Evolutionary conservation across 805 yeast genomes (phyloP).

Genomic region (Ogataea kodamae): DNA sequence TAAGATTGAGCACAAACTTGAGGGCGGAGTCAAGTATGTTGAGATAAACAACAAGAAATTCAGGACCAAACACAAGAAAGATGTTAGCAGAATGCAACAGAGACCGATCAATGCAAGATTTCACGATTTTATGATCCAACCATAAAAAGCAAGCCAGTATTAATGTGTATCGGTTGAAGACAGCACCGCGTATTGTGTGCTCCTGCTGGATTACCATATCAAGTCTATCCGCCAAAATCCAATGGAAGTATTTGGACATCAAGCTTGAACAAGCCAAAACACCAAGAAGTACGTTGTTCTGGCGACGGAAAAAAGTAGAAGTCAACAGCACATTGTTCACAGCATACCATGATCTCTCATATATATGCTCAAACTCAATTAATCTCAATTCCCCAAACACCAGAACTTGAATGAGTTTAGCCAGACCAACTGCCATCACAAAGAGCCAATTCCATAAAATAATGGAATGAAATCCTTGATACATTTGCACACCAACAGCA

Average conservation of each 20-base stretch:
- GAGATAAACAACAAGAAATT: conserved; percentile 61
- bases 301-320: conserved; percentile 49
- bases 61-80: conserved; percentile 69
- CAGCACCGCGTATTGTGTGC: conserved; percentile 6
- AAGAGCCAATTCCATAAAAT: conserved; percentile 44
- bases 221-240: conserved; percentile 56
- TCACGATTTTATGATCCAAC: conserved; percentile 51
- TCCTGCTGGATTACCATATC: conserved; percentile 45
- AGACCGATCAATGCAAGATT: conserved; percentile 52
- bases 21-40: conserved; percentile 46
- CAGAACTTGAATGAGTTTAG: conserved; percentile 46
- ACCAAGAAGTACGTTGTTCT: conserved; percentile 43
- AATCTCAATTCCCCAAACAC: conserved; percentile 74
- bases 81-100: conserved; percentile 52
- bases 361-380: conserved; percentile 71
- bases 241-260: conserved; percentile 67
- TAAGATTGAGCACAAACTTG: conserved; percentile 48
- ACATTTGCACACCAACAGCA: conserved; percentile 46
- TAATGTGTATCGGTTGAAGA: conserved; percentile 40
- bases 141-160: conserved; percentile 43
- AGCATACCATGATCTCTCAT: conserved; percentile 62
- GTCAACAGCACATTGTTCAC: conserved; percentile 61
- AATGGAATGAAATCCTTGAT: conserved; percentile 46
- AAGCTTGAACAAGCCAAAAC: conserved; percentile 36
- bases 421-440: conserved; percentile 33